Base-by-base conservation (phyloP, 768 basidiomycete species). In the Lenzites betulinus region DNA sequence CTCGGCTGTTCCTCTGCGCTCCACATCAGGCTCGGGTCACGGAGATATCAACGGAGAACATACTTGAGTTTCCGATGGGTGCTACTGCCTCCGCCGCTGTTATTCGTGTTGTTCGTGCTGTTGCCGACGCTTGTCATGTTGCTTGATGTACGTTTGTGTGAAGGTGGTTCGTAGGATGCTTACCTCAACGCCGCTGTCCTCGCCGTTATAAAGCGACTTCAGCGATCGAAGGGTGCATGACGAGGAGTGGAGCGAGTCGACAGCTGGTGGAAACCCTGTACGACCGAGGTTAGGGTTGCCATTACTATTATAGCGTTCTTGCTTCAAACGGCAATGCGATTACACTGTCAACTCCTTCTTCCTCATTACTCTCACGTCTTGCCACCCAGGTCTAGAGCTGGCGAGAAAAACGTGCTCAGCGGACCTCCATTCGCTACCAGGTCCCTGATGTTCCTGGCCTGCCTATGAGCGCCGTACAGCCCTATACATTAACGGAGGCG, bases 1-100 rank as follows among this genome's bases (percentile, higher is more conserved):
- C 35, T 64, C 47, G 9, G 35, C 56, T 28, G 60, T 47, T 15
- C 64, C 64, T 44, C 64, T 64, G 55, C 9, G 38, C 16, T 26
- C 38, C 28, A n/a, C n/a, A n/a, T n/a, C n/a, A n/a, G n/a, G n/a
- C n/a, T n/a, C n/a, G n/a, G n/a, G n/a, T n/a, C n/a, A n/a, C n/a
- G n/a, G n/a, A n/a, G n/a, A n/a, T n/a, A n/a, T n/a, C n/a, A n/a
- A n/a, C n/a, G n/a, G 12, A 16, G 26, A n/a, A 28, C 28, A 9
- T 18, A 62, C 60, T 42, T 46, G 25, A 62, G 20, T 43, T 62
- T 64, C 63, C 55, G 54, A 16, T 44, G 41, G 12, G 23, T 22
- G 22, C 39, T 36, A 7, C 26, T 51, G 36, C 43, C 26, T 1
- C 25, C 28, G 18, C 12, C 48, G 41, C 36, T 15, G 25, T 23